Base-by-base conservation (phyloP, 768 basidiomycete species). In the Megacollybia marginata region DNA sequence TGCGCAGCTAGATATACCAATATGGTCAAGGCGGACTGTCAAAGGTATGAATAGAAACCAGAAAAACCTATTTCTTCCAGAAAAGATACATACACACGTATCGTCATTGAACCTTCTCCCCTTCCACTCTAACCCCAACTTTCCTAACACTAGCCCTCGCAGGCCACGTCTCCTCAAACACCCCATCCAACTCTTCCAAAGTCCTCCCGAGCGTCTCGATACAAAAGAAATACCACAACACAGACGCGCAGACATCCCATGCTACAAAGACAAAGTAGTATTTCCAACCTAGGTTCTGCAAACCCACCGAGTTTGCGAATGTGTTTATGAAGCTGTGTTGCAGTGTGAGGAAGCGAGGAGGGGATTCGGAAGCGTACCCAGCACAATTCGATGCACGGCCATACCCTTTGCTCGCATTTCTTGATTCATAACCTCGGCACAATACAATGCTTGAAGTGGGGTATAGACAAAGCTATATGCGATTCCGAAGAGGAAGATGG, bases 221-320 rank as follows among this genome's bases (percentile, higher is more conserved):
- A 18, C n/a, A n/a, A n/a, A n/a, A n/a, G n/a, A n/a, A n/a, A n/a
- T n/a, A n/a, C 59, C 60, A 62, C 44, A 59, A 42, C 2, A 44
- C 47, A 5, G 59, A 55, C 2, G 60, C 60, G 28, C 54, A 36
- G n/a, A 58, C 15, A 42, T 62, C 48, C 60, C 60, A 62, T 5
- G 49, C 60, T 19, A 62, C 60, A 33, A 62, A 62, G 53, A 62
- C 60, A 47, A 59, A 62, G 44, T 62, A 62, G 47, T 62, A 62
- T 31, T 54, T 60, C 58, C 59, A 60, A 13, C 53, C 49, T 13
- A 62, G 51, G 2, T 57, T 55, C 33, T 40, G 40, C 19, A 62
- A 48, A 6, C 60, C 60, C 4, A 62, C 60, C 23, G 54, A 55
- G 33, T 62, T 62, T 10, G 55, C 60, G 38, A 62, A 62, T 10